Percentiles rank a stretch among this genome's conserved stretches.
Conservation (phyloP, 495 filamentous ascomycete genomes). For the Aspergillus nanangensis region DNA sequence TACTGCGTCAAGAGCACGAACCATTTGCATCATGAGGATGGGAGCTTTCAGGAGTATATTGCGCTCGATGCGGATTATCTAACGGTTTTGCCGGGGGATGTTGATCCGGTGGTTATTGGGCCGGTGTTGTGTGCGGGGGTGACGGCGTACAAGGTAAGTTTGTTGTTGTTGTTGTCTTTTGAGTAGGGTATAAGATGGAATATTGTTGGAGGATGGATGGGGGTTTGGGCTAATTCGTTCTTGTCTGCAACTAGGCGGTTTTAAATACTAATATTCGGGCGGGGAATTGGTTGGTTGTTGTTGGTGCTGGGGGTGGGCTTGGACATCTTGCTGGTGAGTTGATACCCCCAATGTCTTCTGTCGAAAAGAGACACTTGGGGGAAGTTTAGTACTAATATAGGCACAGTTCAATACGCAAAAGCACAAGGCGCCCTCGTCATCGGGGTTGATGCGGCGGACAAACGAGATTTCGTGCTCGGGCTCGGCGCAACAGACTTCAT, state of each 20-base stretch:
- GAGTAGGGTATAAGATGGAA: no score
- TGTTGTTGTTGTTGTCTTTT: background rate
- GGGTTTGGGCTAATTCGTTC: no score
- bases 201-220: no score
- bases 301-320: constrained; percentile 47
- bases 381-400: no score
- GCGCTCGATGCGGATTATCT: constrained; percentile 43
- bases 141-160: constrained; percentile 30
- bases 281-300: constrained; percentile 43
- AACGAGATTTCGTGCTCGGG: constrained; percentile 34
- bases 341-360: no score
- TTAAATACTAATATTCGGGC: constrained; percentile 34
- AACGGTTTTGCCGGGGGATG: constrained; percentile 41
- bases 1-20: constrained; percentile 41
- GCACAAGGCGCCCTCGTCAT: constrained; percentile 42
- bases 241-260: constrained; percentile 24
- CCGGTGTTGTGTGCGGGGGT: constrained; percentile 43
- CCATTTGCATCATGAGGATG: constrained; percentile 48
- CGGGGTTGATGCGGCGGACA: constrained; percentile 41
- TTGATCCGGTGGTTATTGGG: constrained; percentile 38
- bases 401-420: constrained; percentile 47
- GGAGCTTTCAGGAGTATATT: constrained; percentile 45
- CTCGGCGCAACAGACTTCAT: constrained; percentile 42
- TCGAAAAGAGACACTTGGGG: no score
- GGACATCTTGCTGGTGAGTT: constrained; percentile 43